These are phyloP conservation scores for Lumnitzera littorea DNA, from an alignment of 345 rosid species.

Conservation along the genomic window DNA sequence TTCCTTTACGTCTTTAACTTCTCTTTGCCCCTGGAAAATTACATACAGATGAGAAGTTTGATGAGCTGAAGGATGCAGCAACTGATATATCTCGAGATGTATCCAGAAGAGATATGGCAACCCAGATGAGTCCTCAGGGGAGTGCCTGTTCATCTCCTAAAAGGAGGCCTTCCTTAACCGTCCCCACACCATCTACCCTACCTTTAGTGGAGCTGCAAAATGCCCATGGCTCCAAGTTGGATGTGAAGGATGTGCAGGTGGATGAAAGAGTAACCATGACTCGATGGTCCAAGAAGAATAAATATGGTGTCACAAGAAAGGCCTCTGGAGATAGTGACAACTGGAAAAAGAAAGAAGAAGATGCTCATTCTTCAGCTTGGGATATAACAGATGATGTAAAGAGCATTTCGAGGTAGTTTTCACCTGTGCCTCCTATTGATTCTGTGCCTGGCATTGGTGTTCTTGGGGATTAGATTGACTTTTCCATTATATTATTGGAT, in stretches of 20 bases:
- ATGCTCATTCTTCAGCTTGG: slow-evolving; percentile 50
- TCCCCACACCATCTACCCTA: slow-evolving; percentile 41
- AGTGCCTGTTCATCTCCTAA: slow-evolving; percentile 56
- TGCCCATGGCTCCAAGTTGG: slow-evolving; percentile 36
- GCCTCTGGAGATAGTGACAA: slow-evolving; percentile 52
- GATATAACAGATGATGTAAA: slow-evolving; percentile 49
- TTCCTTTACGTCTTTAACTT: slow-evolving; percentile 10
- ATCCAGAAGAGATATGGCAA: slow-evolving; percentile 96
- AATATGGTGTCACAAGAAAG: slow-evolving; percentile 40
- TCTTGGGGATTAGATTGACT: no score
- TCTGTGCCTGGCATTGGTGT: no score
- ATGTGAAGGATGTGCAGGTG: slow-evolving; percentile 76
- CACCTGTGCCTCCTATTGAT: background rate
- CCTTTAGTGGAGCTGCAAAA: slow-evolving; percentile 49
- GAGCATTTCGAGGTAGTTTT: slow-evolving; percentile 42
- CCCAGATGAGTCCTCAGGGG: slow-evolving; percentile 91
- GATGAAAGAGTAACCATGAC: slow-evolving; percentile 85
- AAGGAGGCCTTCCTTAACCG: slow-evolving; percentile 41
- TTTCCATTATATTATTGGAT: no score
- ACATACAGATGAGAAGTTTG: slow-evolving; percentile 44
- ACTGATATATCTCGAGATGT: slow-evolving; percentile 49
- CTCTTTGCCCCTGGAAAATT: slow-evolving; percentile 6
- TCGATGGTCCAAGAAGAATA: slow-evolving; percentile 81
- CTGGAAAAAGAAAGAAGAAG: slow-evolving; percentile 55
- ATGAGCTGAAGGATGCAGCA: slow-evolving; percentile 47